Base-by-base conservation (phyloP, 352 stramenopile species). In the Pythium phragmitis region DNA sequence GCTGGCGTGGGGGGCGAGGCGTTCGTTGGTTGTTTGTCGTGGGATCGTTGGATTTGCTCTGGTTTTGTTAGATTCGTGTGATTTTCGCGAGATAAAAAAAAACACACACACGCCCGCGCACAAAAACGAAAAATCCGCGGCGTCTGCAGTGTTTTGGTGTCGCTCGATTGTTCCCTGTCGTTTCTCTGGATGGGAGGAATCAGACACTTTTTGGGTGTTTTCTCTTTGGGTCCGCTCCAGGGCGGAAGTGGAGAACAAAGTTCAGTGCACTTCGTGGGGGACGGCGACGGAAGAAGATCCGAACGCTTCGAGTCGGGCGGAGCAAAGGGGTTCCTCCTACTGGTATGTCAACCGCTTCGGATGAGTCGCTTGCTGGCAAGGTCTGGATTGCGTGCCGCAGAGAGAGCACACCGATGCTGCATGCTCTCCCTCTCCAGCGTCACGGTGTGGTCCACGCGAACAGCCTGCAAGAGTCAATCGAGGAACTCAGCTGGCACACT, bases 401-500 rank as follows among this genome's bases (percentile, higher is more conserved):
- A 28, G 19, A 57, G 33, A 48, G 52, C 28, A 63, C 56, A 45
- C 39, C 21, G 56, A 34, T 43, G 54, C n/a, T 9, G 46, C 30
- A 63, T 39, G 36, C 42, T 36, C 56, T 36, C 45, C 36, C 45
- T 19, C 43, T 54, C 26, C 43, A 56, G n/a, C 48, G 17, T 46
- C 16, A 17, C 5, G 21, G 34, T 55, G 56, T 63, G 56, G 45
- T 49, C 56, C 56, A 63, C 56, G 48, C 19, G 28, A 63, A 57
- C 34, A 57, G 19, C 30, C 45, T 47, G 45, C 33, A 34, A 63
- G 45, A 49, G 56, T 56, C 56, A 63, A 57, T 57, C 34, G 8
- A 30, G 42, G 26, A 63, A 56, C 56, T 63, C 46, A 63, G 56
- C 56, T 23, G 47, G 51, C 34, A 57, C 33, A 34, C 47, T 56